Percentiles rank a stretch among this genome's conserved stretches.
Conservation (phyloP, 768 basidiomycete species). For the Trametes cinnabarina region DNA sequence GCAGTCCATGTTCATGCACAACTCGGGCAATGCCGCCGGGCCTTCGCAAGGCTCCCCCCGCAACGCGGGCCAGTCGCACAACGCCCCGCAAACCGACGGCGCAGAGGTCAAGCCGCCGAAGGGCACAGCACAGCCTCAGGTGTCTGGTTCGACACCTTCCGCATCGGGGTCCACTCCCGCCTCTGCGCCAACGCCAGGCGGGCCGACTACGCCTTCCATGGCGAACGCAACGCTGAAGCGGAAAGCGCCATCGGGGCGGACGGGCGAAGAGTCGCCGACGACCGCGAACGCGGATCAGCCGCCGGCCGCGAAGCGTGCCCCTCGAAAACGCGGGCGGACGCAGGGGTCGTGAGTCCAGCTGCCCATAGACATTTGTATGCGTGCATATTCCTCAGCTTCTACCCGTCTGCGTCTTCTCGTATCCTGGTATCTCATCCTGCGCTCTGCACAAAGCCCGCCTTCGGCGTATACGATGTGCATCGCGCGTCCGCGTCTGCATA, state of each 20-base stretch:
- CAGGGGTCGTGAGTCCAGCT: constrained; percentile 38
- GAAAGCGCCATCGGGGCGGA: constrained; percentile 24
- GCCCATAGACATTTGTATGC: constrained; percentile 24
- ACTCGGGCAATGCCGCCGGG: constrained; percentile 26
- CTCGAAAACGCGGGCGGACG: constrained; percentile 57
- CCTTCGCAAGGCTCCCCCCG: constrained; percentile 26
- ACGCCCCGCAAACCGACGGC: constrained; percentile 47
- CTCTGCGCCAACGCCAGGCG: constrained; percentile 24
- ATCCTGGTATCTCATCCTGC: neutral
- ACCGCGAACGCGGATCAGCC: constrained; percentile 44
- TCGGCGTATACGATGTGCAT: neutral
- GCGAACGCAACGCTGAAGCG: constrained; percentile 34
- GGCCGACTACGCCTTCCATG: constrained; percentile 28
- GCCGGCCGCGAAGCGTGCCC: constrained; percentile 47
- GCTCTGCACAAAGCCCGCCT: neutral
- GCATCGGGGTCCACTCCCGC: constrained; percentile 31
- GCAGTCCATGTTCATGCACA: constrained; percentile 5
- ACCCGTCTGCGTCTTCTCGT: neutral
- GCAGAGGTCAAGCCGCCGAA: constrained; percentile 60
- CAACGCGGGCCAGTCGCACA: constrained; percentile 41
- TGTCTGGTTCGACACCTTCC: constrained; percentile 26
- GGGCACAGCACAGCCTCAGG: constrained; percentile 42
- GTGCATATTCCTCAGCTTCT: neutral
- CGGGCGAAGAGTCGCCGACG: constrained; percentile 49
- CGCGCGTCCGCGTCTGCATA: constrained; percentile 3